phyloP scores from a whole-genome alignment of 1,139 yeast species.

The Williopsis jadinii region DNA sequence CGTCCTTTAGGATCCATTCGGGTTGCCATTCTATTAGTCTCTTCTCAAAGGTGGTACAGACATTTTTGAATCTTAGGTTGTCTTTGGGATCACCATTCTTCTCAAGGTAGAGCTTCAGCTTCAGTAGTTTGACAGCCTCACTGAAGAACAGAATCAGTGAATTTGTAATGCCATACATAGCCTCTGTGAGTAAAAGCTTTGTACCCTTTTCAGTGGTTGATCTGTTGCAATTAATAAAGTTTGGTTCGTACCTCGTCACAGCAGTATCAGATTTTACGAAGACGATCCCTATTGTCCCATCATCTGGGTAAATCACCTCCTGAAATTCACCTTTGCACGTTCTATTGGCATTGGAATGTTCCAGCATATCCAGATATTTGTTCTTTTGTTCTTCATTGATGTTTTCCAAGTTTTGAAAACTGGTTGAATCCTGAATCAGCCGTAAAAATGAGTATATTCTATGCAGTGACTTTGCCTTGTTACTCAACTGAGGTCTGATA shows the following conservation, averaged over 20 bases:
- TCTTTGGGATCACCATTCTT: slow-evolving; percentile 24
- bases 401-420: slow-evolving; percentile 13
- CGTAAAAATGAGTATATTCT: slow-evolving; percentile 72
- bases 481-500: slow-evolving; percentile 57
- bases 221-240: slow-evolving; percentile 35
- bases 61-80: slow-evolving; percentile 33
- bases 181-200: slow-evolving; percentile 68
- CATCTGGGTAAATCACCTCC: slow-evolving; percentile 34
- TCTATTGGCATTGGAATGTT: slow-evolving; percentile 11
- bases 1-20: slow-evolving; percentile 36
- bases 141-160: slow-evolving; percentile 67
- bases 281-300: slow-evolving; percentile 35
- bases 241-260: slow-evolving; percentile 13
- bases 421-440: slow-evolving; percentile 44
- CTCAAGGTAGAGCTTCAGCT: slow-evolving; percentile 51
- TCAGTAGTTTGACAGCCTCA: slow-evolving; percentile 57
- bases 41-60: slow-evolving; percentile 42
- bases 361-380: slow-evolving; percentile 10
- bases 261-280: slow-evolving; percentile 10
- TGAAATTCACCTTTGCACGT: slow-evolving; percentile 25
- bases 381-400: slow-evolving; percentile 8
- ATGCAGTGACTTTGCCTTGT: slow-evolving; percentile 73
- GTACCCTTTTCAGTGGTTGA: slow-evolving; percentile 35
- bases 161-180: slow-evolving; percentile 79
- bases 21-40: slow-evolving; percentile 57